These are phyloP conservation scores for Pythium grandisporangium DNA, from an alignment of 352 stramenopile genomes.

Conservation along the genomic window DNA sequence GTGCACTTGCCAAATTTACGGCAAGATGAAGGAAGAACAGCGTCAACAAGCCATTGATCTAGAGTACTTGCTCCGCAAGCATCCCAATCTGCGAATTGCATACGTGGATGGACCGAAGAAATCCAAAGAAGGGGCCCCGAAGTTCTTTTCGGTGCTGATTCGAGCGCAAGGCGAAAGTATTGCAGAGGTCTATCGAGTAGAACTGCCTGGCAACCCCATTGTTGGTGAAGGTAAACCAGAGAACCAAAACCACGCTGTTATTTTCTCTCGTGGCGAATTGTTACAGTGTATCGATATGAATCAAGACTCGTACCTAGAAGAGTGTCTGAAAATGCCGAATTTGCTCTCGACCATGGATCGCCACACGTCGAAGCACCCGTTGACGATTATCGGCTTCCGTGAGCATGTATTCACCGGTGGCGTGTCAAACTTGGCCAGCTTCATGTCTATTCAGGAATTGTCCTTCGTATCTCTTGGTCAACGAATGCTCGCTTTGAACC, in stretches of 20 bases:
- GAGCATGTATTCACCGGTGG: constrained; percentile 81
- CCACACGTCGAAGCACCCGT: constrained; percentile 49
- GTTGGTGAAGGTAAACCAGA: constrained; percentile 84
- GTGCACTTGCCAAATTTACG: constrained; percentile 85
- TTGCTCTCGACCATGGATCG: constrained; percentile 71
- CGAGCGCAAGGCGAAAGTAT: constrained; percentile 64
- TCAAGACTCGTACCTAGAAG: constrained; percentile 80
- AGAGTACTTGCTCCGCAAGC: constrained; percentile 73
- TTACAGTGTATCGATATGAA: constrained; percentile 91
- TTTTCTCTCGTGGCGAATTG: constrained; percentile 80
- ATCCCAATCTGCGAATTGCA: constrained; percentile 62
- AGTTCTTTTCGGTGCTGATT: constrained; percentile 80
- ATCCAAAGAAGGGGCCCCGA: constrained; percentile 76
- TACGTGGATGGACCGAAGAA: constrained; percentile 86
- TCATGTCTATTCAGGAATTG: constrained; percentile 84
- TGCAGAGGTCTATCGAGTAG: constrained; percentile 74
- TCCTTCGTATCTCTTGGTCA: constrained; percentile 79
- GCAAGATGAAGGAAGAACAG: constrained; percentile 81
- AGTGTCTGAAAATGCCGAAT: constrained; percentile 77
- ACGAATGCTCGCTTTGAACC: constrained; percentile 67
- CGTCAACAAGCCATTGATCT: constrained; percentile 67
- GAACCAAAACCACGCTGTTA: constrained; percentile 86
- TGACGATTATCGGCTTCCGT: constrained; percentile 82
- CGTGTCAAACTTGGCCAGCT: constrained; percentile 76
- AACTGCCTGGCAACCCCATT: constrained; percentile 78